Evolutionary conservation across 2,329 filamentous ascomycete genomes (phyloP), one percentile per base, ranked within the genome.

Genomic region (Sporothrix dimorphospora): DNA sequence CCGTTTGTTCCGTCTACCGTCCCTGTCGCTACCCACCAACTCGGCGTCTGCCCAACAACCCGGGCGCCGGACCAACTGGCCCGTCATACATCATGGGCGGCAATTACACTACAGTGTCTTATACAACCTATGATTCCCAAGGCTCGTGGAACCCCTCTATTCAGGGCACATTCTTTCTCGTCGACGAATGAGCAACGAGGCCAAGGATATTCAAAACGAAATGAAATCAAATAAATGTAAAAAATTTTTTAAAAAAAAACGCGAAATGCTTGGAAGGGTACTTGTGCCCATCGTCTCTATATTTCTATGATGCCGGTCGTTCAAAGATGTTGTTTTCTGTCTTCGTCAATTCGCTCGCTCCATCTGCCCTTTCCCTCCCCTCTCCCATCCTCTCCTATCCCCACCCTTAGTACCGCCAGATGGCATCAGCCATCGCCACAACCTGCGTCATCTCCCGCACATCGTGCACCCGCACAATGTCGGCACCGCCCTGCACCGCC

Each of bases 401-500:
- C 14, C 1, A 4, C 14, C 14, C 3, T 66, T 66, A 75, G 53
- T 83, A 82, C 76, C 93, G 86, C 88, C 93, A 97, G 71, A 98
- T 94, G n/a, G 94, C 94, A 86, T 98, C 95, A 9, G 93, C 89
- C 90, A 98, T 95, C 79, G 88, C 91, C 1, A 89, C 90, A 42
- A 97, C 94, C 81, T 94, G 87, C 53, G 82, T 85, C 95, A 98
- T 98, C 83, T 96, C 92, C 71, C 85, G 82, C 16, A 94, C 92
- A 83, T 98, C 95, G 82, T 99, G 96, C 55, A 99, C 94, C 69
- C 96, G 87, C 61, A 98, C 91, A 72, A 99, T 90, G 83, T 98
- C 94, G 30, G 94, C 94, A 2, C 96, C 96, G 7, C 93, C 93
- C 74, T 91, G 89, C 40, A 99, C 87, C 61, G 94, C 93, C 7